Evolutionary conservation across 805 yeast species (phyloP).

Genomic region (Kazachstania psychrophila): DNA sequence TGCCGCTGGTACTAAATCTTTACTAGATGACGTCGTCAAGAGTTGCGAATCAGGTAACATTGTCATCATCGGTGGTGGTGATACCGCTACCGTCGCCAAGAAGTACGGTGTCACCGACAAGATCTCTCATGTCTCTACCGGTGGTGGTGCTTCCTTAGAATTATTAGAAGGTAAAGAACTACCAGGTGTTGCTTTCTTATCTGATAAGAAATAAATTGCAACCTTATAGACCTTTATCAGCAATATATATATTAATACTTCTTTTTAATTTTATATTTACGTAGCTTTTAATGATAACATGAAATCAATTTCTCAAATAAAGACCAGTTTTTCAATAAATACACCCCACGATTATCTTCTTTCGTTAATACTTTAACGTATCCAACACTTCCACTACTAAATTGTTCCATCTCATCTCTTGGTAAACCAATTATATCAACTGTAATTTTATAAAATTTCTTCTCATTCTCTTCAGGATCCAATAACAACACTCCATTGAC

Average conservation of each 20-base stretch:
- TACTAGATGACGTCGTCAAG: conserved; percentile 81
- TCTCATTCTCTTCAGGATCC: conserved; percentile 13
- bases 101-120: conserved; percentile 94
- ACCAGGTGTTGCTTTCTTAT: conserved; percentile 95
- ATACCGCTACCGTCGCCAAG: conserved; percentile 98
- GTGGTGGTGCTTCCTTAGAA: conserved; percentile 99
- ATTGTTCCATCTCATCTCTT: not conserved
- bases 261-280: not conserved
- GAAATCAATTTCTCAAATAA: not conserved
- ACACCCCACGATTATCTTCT: conserved; percentile 8
- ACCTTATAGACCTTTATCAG: too few relatives aligned
- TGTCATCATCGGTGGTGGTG: conserved; percentile 97
- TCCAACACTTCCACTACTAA: not conserved
- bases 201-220: conserved; percentile 46
- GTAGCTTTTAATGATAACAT: not conserved
- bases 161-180: conserved; percentile 96
- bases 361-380: conserved; percentile 8
- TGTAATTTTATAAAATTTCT: conserved; percentile 16
- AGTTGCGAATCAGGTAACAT: conserved; percentile 85
- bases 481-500: conserved; percentile 22
- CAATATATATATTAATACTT: too few relatives aligned
- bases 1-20: conserved; percentile 83
- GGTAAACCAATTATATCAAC: conserved; percentile 11
- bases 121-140: conserved; percentile 97
- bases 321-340: too few relatives aligned